Percentiles rank a stretch among this genome's conserved stretches.
phyloP scores from a whole-genome alignment of 1,139 yeast species.

The Yarrowia galli region DNA sequence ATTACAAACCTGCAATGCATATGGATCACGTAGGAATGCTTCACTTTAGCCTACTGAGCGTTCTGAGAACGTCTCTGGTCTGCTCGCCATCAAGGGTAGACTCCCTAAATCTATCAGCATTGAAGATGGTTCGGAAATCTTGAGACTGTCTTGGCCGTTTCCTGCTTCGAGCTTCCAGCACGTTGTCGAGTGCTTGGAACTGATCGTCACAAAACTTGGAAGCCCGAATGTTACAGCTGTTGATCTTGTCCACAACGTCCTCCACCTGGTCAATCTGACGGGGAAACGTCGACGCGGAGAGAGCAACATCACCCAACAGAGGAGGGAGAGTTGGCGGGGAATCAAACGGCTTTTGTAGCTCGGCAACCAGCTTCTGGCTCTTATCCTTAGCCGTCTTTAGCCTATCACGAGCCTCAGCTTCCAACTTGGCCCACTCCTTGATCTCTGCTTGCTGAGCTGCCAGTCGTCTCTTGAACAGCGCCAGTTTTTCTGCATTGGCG shows the following conservation, averaged over 20 bases:
- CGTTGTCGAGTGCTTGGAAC: constrained; percentile 14
- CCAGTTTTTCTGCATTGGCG: constrained; percentile 58
- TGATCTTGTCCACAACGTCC: constrained; percentile 17
- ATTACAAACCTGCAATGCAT: neutral
- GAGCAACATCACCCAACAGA: constrained; percentile 10
- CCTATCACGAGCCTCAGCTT: constrained; percentile 28
- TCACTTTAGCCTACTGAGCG: constrained; percentile 27
- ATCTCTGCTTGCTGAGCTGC: constrained; percentile 57
- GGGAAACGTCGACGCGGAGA: constrained; percentile 1
- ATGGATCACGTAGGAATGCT: neutral
- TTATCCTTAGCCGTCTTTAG: neutral
- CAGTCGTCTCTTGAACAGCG: constrained; percentile 57
- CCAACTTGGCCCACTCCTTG: constrained; percentile 56
- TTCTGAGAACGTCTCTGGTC: constrained; percentile 30
- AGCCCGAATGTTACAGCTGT: constrained; percentile 12
- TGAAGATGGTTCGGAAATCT: constrained; percentile 33
- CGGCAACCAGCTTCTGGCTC: neutral
- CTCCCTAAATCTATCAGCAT: constrained; percentile 6
- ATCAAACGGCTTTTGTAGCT: constrained; percentile 12
- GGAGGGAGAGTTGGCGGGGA: neutral
- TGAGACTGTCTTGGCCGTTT: constrained; percentile 35
- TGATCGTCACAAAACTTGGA: constrained; percentile 28
- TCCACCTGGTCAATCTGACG: constrained; percentile 28
- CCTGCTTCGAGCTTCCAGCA: constrained; percentile 4
- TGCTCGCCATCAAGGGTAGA: constrained; percentile 16